Conservation (phyloP, 371 early-diverging fungal genomes). For the Conidiobolus incongruus region DNA sequence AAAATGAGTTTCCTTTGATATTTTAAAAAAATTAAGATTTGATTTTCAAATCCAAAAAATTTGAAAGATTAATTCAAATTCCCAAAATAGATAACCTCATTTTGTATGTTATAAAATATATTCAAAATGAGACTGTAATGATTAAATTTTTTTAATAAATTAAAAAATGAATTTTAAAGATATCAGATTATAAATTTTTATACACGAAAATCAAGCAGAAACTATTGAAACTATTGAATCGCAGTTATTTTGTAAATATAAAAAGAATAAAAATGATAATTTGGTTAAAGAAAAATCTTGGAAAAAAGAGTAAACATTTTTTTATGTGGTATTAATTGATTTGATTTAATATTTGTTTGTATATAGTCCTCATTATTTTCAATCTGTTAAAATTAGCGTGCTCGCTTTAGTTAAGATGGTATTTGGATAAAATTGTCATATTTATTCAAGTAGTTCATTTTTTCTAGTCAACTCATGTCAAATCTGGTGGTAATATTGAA, state of each 20-base stretch:
- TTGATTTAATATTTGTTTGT: slow-evolving; percentile 23
- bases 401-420: slow-evolving; percentile 95
- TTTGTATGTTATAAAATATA: no score
- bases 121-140: no score
- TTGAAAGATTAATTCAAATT: no score
- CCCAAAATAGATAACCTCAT: no score
- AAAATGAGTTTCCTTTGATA: no score
- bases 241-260: not conserved
- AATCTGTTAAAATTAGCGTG: slow-evolving; percentile 77
- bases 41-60: no score
- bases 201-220: no score
- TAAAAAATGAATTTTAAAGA: no score
- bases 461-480: slow-evolving; percentile 73
- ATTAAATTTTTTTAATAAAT: no score
- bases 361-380: slow-evolving; percentile 71
- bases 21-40: no score
- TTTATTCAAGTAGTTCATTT: not conserved
- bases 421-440: slow-evolving; percentile 6
- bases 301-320: slow-evolving; percentile 1
- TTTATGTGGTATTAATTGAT: not conserved
- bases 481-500: slow-evolving; percentile 88
- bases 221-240: no score
- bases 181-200: no score
- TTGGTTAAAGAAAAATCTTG: slow-evolving; percentile 2
- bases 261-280: slow-evolving; percentile 1